Conservation (phyloP, 2,329 filamentous ascomycete species). For the Pseudogymnoascus sp. region DNA sequence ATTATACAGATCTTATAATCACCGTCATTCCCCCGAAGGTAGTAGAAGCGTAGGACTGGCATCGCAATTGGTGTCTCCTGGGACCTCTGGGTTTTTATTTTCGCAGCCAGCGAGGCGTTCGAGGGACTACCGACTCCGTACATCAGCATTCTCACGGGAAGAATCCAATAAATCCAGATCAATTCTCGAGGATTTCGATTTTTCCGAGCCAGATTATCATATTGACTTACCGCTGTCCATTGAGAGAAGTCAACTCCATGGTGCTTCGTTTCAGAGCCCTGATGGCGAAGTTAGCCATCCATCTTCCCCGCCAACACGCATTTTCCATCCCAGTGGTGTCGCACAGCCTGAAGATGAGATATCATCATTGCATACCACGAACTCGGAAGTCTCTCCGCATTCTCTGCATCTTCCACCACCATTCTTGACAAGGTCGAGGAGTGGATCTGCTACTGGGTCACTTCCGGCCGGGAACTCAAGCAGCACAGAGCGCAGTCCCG, state of each 20-base stretch:
- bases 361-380: not conserved
- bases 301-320: slow-evolving; percentile 1
- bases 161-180: slow-evolving; percentile 27
- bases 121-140: slow-evolving; percentile 28
- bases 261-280: not conserved
- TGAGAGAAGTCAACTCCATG: not conserved
- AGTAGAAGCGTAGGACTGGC: slow-evolving; percentile 19
- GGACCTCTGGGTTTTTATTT: slow-evolving; percentile 27
- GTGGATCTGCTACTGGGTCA: slow-evolving; percentile 19
- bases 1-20: slow-evolving; percentile 27
- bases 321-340: not conserved
- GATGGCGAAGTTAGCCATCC: not conserved
- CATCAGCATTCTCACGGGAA: slow-evolving; percentile 31
- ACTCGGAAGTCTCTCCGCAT: not conserved
- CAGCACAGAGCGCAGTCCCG: not conserved
- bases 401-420: slow-evolving; percentile 22
- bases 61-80: slow-evolving; percentile 21
- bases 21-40: slow-evolving; percentile 26
- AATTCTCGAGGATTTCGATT: slow-evolving; percentile 20
- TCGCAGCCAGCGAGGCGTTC: slow-evolving; percentile 24
- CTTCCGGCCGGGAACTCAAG: slow-evolving; percentile 10
- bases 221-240: not conserved
- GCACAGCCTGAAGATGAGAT: not conserved
- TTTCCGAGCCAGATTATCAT: not conserved
- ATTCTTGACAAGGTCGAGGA: slow-evolving; percentile 24